Conservation (phyloP, 2,329 filamentous ascomycete species). For the Sphaceloma murrayae region DNA sequence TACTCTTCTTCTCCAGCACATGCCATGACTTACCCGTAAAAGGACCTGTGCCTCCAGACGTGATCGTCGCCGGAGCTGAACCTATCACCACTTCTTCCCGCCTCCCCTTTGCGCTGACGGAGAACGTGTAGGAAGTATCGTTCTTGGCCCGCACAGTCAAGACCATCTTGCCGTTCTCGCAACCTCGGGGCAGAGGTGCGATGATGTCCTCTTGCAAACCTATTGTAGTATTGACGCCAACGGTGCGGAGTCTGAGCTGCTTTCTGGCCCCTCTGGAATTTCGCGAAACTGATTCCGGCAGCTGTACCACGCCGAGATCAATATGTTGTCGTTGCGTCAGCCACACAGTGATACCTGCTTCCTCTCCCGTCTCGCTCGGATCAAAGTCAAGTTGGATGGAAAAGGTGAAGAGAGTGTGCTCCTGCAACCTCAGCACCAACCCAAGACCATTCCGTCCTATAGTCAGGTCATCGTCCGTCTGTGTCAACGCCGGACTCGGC, state of each 20-base stretch:
- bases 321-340: constrained; percentile 47
- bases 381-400: constrained; percentile 39
- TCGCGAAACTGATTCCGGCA: constrained; percentile 18
- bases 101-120: constrained; percentile 22
- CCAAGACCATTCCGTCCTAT: constrained; percentile 41
- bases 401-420: constrained; percentile 46
- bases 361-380: constrained; percentile 34
- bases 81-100: constrained; percentile 21
- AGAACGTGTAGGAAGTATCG: constrained; percentile 36
- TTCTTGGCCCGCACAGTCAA: constrained; percentile 38
- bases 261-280: too few relatives aligned
- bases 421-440: constrained; percentile 46
- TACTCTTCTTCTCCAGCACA: not conserved
- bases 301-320: constrained; percentile 33
- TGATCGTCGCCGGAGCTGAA: constrained; percentile 25
- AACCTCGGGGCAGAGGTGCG: constrained; percentile 33
- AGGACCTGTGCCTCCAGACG: constrained; percentile 21
- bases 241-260: constrained; percentile 41
- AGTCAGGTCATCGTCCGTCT: constrained; percentile 34
- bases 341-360: constrained; percentile 46
- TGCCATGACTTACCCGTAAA: constrained; percentile 26
- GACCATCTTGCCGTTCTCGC: constrained; percentile 31
- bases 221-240: constrained; percentile 31
- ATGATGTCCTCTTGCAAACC: constrained; percentile 32
- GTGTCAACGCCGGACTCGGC: not conserved